Base-by-base conservation (phyloP, 257 asterid genomes). In the Cordia subcordata region DNA sequence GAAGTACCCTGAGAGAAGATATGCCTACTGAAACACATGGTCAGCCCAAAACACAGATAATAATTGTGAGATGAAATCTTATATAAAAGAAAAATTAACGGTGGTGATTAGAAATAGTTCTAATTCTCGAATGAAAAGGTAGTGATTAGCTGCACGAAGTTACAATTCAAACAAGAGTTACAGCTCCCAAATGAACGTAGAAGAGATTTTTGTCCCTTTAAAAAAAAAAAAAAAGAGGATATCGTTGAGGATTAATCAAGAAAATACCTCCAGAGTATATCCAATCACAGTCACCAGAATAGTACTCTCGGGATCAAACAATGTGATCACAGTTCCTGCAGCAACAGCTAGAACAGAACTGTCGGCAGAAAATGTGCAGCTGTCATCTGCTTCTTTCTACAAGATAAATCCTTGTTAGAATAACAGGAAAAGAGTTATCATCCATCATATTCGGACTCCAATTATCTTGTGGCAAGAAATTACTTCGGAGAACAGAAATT, bases 301-400 rank as follows among this genome's bases (percentile, higher is more conserved):
- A 72, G 89, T 86, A 75, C 66, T 76, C 69, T 81, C 87, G 32
- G 97, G 97, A 74, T 89, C 97, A 97, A 97, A 93, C 74, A 89
- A 72, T 9, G 99, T 93, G 56, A 93, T 83, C 46, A 89, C 82
- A 55, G 64, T 83, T 66, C 81, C 97, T 18, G 95, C 99, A 63
- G 99, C 95, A 72, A 89, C 88, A 66, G 97, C 97, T 73, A 89
- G 82, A 68, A 89, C 87, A 65, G 97, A 82, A 42, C 97, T 97
- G 66, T 93, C 99, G 8, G 78, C 63, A 32, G 95, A 93, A 81
- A 92, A 93, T 44, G 96, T 72, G 52, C 89, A 61, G 91, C 84
- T 17, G 87, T 74, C 95, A 93, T 81, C 35, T 96, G 85, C 85
- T 81, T 93, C 79, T 79, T 80, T 80, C 99, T 93, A 82, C 73